phyloP scores from a whole-genome alignment of 2,329 filamentous ascomycete species.

The Calonectria multiphialidica region DNA sequence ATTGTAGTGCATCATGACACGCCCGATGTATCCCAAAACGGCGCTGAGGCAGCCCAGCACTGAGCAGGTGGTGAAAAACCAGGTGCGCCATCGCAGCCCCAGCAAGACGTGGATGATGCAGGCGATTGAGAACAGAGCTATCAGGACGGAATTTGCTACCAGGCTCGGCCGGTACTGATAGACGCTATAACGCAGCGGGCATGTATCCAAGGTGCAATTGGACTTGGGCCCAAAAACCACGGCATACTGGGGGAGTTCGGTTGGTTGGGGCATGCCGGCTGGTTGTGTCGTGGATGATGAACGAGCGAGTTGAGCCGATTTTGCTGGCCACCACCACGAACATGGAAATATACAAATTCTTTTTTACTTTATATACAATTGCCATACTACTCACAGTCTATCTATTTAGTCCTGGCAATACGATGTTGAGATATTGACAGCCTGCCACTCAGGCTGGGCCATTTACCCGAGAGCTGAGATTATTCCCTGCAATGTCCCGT shows the following conservation, averaged over 20 bases:
- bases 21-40: conserved; percentile 69
- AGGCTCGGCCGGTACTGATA: conserved; percentile 57
- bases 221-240: not conserved
- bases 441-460: not conserved
- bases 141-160: conserved; percentile 52
- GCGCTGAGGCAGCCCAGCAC: conserved; percentile 64
- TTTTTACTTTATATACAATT: not conserved
- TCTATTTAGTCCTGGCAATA: not conserved
- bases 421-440: not conserved
- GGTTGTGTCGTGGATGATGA: not conserved
- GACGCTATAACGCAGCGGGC: conserved; percentile 45
- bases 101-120: conserved; percentile 53
- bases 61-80: conserved; percentile 59
- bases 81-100: conserved; percentile 53
- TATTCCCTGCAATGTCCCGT: not conserved
- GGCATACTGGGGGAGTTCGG: not conserved
- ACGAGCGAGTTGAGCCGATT: not conserved
- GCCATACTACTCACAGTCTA: not conserved
- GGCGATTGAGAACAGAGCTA: conserved; percentile 56
- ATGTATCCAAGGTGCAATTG: not conserved
- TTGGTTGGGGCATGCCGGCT: not conserved
- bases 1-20: conserved; percentile 65
- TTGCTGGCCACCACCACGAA: not conserved
- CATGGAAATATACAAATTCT: not conserved
- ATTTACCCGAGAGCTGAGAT: not conserved